Conservation (phyloP, 2,329 filamentous ascomycete genomes). For the Lecanosticta acicola region DNA sequence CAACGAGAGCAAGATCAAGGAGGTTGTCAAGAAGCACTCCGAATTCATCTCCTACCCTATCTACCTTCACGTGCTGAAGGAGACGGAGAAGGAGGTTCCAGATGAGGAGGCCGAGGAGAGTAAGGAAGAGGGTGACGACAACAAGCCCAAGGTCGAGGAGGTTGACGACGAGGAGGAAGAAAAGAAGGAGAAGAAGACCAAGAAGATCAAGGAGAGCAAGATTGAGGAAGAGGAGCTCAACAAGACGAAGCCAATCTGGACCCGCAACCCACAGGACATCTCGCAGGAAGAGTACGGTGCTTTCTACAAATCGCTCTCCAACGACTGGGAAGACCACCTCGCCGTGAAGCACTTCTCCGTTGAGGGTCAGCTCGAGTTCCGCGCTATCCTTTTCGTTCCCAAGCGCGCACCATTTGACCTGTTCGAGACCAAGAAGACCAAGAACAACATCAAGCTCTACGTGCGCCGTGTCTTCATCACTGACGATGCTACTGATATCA, state of each 20-base stretch:
- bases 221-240: slow-evolving; percentile 99
- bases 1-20: slow-evolving; percentile 98
- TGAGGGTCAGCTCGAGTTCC: slow-evolving; percentile 99
- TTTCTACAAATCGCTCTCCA: slow-evolving; percentile 99
- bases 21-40: slow-evolving; percentile 99
- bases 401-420: slow-evolving; percentile 99
- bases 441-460: slow-evolving; percentile 99
- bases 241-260: slow-evolving; percentile 99
- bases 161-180: slow-evolving; percentile 78
- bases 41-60: slow-evolving; percentile 99
- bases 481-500: slow-evolving; percentile 96
- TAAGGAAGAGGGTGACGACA: slow-evolving; percentile 66
- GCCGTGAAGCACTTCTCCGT: slow-evolving; percentile 99
- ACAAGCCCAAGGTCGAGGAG: slow-evolving; percentile 95
- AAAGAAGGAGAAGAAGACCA: slow-evolving; percentile 86
- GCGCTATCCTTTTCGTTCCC: slow-evolving; percentile 97
- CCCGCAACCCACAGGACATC: slow-evolving; percentile 94
- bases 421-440: slow-evolving; percentile 99
- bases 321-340: slow-evolving; percentile 99
- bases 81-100: slow-evolving; percentile 97
- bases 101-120: slow-evolving; percentile 83
- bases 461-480: slow-evolving; percentile 99
- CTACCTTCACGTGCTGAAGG: slow-evolving; percentile 99
- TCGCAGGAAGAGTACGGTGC: slow-evolving; percentile 92
- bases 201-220: slow-evolving; percentile 98